These are phyloP conservation scores for Deinandra increscens DNA, from an alignment of 129 eudicot genomes.

Conservation along the genomic window DNA sequence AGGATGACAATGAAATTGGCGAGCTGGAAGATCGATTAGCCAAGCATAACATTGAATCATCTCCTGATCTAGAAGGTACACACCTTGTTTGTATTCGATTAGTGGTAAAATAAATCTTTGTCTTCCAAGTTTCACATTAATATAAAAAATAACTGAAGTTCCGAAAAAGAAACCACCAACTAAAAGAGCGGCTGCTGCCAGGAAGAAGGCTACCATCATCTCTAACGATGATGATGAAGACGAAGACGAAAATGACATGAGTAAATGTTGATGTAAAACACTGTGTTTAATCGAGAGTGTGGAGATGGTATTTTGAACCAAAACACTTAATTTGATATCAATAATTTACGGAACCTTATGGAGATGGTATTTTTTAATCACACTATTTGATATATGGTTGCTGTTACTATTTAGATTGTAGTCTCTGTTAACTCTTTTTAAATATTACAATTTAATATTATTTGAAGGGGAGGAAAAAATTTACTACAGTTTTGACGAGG, in stretches of 20 bases:
- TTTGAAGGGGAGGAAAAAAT: too few species aligned
- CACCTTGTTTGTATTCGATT: not conserved
- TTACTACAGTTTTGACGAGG: too few species aligned
- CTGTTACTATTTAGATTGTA: too few species aligned
- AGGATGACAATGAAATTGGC: slow-evolving; percentile 48
- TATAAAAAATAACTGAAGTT: slow-evolving; percentile 24
- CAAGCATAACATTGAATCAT: slow-evolving; percentile 65
- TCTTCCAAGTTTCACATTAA: not conserved
- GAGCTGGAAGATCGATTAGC: slow-evolving; percentile 70
- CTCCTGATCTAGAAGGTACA: slow-evolving; percentile 80
- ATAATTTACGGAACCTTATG: too few species aligned
- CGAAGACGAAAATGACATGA: slow-evolving; percentile 30
- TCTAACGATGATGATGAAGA: slow-evolving; percentile 52
- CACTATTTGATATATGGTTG: too few species aligned
- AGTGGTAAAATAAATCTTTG: not conserved
- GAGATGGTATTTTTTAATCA: too few species aligned
- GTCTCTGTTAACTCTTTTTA: too few species aligned
- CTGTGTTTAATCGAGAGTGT: too few species aligned
- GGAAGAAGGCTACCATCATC: slow-evolving; percentile 46
- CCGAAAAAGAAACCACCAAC: slow-evolving; percentile 48
- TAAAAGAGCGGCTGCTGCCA: slow-evolving; percentile 51
- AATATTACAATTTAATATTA: too few species aligned
- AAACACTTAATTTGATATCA: too few species aligned
- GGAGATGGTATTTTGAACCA: too few species aligned
- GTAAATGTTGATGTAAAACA: too few species aligned